These are phyloP conservation scores for Durusdinium trenchii DNA, from an alignment of 73 alveolate genomes.

Conservation along the genomic window DNA sequence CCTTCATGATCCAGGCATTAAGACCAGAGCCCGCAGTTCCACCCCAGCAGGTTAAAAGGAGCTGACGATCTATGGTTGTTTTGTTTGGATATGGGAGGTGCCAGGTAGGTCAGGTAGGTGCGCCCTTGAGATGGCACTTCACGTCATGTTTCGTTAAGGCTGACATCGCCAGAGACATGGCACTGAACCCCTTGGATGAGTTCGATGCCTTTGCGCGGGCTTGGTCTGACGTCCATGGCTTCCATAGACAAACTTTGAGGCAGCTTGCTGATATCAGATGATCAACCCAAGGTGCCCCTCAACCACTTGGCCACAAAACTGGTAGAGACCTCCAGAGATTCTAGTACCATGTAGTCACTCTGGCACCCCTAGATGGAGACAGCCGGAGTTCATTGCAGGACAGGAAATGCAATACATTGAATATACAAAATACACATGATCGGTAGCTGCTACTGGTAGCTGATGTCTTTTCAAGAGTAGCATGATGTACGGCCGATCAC, in stretches of 20 bases:
- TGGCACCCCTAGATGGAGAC: background rate
- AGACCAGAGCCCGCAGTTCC: too few relatives aligned
- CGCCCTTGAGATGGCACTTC: too few relatives aligned
- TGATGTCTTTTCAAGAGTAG: too few relatives aligned
- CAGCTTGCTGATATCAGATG: background rate
- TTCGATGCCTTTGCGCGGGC: background rate
- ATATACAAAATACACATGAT: background rate
- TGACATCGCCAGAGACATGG: background rate
- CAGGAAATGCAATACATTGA: background rate
- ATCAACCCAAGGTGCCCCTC: too few relatives aligned
- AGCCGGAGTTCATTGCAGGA: background rate
- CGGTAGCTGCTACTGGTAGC: too few relatives aligned
- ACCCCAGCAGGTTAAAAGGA: too few relatives aligned
- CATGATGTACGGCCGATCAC: background rate
- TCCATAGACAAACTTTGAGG: background rate
- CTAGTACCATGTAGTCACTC: background rate
- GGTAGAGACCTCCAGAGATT: background rate
- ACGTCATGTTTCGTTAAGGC: background rate
- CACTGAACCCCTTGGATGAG: background rate
- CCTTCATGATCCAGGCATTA: too few relatives aligned
- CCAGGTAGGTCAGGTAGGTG: too few relatives aligned
- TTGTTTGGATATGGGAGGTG: too few relatives aligned
- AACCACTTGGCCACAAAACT: background rate
- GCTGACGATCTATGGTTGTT: too few relatives aligned
- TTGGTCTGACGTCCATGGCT: conserved; percentile 5